Evolutionary conservation across 768 basidiomycete genomes (phyloP).

Genomic region (Kwoniella newhampshirensis): DNA sequence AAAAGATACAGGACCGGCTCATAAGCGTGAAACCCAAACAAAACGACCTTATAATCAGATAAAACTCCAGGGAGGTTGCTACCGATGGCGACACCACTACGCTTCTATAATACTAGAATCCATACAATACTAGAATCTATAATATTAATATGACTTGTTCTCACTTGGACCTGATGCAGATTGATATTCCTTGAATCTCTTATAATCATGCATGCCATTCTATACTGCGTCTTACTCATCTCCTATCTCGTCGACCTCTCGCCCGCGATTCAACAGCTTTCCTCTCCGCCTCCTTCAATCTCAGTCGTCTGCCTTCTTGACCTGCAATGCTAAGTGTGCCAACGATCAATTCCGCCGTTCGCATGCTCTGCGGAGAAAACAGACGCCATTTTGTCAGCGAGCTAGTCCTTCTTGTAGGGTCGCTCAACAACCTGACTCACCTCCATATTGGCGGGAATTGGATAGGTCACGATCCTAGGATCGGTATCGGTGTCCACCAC

Average conservation of each 20-base stretch:
- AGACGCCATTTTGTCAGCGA: background rate
- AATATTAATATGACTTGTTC: no score
- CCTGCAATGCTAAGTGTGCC: constrained; percentile 89
- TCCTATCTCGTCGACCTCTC: constrained; percentile 17
- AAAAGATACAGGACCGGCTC: no score
- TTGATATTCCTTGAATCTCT: no score
- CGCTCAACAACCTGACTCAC: constrained; percentile 39
- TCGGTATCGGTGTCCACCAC: constrained; percentile 94
- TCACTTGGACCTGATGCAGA: no score
- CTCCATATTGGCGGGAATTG: constrained; percentile 98
- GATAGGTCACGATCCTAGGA: constrained; percentile 94
- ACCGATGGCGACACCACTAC: no score
- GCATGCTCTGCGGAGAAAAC: constrained; percentile 58
- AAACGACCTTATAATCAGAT: no score
- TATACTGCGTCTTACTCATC: constrained; percentile 3
- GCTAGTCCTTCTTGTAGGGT: background rate
- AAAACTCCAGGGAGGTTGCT: no score
- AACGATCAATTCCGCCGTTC: constrained; percentile 84
- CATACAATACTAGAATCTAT: no score
- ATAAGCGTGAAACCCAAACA: no score
- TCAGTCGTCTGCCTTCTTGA: constrained; percentile 53
- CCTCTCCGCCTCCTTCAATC: constrained; percentile 29
- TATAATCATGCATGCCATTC: constrained; percentile 14
- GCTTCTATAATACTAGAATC: no score
- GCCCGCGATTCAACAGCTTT: constrained; percentile 5